Percentiles rank a stretch among this genome's conserved stretches.
phyloP scores from a whole-genome alignment of 2,329 filamentous ascomycete genomes.

The Calcarisporium arbuscula region DNA sequence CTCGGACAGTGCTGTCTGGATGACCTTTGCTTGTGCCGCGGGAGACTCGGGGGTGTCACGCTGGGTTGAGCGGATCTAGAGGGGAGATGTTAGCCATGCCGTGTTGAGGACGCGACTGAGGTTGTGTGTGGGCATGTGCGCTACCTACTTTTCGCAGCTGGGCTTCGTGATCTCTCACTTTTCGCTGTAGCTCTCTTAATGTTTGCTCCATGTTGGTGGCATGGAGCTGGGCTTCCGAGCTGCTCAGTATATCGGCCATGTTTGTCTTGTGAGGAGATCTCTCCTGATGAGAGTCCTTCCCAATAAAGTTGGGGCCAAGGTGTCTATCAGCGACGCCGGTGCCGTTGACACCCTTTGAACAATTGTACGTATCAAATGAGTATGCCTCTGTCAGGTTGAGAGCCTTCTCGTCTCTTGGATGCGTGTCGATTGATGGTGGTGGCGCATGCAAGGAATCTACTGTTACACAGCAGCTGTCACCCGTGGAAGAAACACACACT shows the following conservation, averaged over 20 bases:
- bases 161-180: slow-evolving; percentile 47
- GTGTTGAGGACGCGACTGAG: background rate
- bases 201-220: slow-evolving; percentile 58
- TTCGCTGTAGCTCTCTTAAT: slow-evolving; percentile 57
- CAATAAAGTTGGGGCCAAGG: too few relatives aligned
- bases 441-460: too few relatives aligned
- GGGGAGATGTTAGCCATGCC: slow-evolving; percentile 1
- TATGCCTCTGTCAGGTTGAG: too few relatives aligned
- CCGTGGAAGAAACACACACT: too few relatives aligned
- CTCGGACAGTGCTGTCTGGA: slow-evolving; percentile 61
- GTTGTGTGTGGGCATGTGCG: background rate
- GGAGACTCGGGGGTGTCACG: slow-evolving; percentile 18
- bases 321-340: too few relatives aligned
- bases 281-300: too few relatives aligned
- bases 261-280: too few relatives aligned
- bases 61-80: slow-evolving; percentile 21
- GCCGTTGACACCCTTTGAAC: too few relatives aligned
- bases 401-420: too few relatives aligned
- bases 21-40: slow-evolving; percentile 29
- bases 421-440: too few relatives aligned
- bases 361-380: too few relatives aligned
- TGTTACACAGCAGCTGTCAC: too few relatives aligned
- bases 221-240: slow-evolving; percentile 21
- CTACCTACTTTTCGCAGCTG: slow-evolving; percentile 38
- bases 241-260: slow-evolving; percentile 20